Base-by-base conservation (phyloP, 305 asterid genomes). In the Fraxinus baroniana region DNA sequence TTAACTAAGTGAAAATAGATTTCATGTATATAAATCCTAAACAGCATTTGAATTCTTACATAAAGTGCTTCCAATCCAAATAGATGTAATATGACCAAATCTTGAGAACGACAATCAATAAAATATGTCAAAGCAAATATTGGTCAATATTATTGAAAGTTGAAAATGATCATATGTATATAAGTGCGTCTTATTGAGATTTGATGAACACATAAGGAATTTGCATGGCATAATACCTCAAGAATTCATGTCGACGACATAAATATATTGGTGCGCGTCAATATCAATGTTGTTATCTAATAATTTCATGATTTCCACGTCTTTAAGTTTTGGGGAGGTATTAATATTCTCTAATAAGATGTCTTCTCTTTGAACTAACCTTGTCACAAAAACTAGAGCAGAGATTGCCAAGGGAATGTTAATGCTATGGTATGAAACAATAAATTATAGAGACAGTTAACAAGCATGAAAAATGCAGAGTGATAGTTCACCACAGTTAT, bases 361-460 rank as follows among this genome's bases (percentile, higher is more conserved):
- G 62, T 60, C 92, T 17, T 83, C 90, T 73, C 87, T 85, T 2
- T 84, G 78, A 74, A 85, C 78, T 79, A 92, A 82, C 87, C 86
- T 93, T 15, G 87, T 88, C 79, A 89, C 92, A 37, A 93, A 94
- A 80, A 96, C 98, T 95, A 94, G 82, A 87, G 85, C 64, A 37
- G n/a, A 39, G 73, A 78, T 22, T 55, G 33, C 39, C 78, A 20
- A 9, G 24, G 17, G 66, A 78, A n/a, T 10, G 79, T 24, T 41
- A 76, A 28, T 72, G n/a, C 30, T 30, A 62, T 49, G 18, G 15
- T 66, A 22, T 12, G 1, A 75, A 41, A 75, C 24, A 37, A 12
- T 32, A 75, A 1, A 18, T 3, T 4, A 32, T 2, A 3, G 9
- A 78, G 57, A 72, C 28, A 76, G 66, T 36, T 2, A 73, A 66